Evolutionary conservation across 495 filamentous ascomycete genomes (phyloP).

Genomic region (Hypoxylon subgilvum): DNA sequence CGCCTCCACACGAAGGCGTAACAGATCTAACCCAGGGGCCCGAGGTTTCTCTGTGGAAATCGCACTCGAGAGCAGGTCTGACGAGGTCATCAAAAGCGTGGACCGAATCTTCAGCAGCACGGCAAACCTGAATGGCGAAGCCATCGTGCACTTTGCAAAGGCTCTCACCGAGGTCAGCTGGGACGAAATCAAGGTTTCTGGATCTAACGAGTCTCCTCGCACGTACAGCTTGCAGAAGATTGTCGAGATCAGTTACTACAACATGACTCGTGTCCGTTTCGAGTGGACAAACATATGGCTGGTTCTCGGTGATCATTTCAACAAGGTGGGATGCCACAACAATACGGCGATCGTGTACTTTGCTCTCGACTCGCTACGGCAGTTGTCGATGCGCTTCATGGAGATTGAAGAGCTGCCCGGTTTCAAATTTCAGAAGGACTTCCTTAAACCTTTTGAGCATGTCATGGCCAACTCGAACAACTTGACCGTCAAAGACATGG

Average conservation of each 20-base stretch:
- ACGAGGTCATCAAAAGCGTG: constrained; percentile 89
- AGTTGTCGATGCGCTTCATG: constrained; percentile 98
- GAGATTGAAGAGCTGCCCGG: constrained; percentile 96
- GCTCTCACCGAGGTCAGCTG: constrained; percentile 96
- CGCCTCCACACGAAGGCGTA: constrained; percentile 67
- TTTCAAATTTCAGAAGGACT: constrained; percentile 99
- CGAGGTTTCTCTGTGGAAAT: constrained; percentile 81
- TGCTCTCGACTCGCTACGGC: constrained; percentile 89
- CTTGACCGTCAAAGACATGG: constrained; percentile 96
- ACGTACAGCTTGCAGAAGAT: constrained; percentile 98
- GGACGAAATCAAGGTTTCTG: constrained; percentile 97
- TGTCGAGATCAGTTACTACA: constrained; percentile 98
- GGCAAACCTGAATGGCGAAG: constrained; percentile 88
- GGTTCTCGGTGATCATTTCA: constrained; percentile 95
- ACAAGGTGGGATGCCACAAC: constrained; percentile 91
- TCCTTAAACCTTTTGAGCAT: constrained; percentile 96
- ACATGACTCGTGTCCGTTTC: constrained; percentile 97
- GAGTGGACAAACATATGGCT: constrained; percentile 99
- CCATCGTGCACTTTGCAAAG: constrained; percentile 95
- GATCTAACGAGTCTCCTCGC: constrained; percentile 89
- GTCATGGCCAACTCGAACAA: constrained; percentile 91
- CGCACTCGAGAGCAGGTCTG: constrained; percentile 87
- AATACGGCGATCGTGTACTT: constrained; percentile 98
- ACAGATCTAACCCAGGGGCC: constrained; percentile 66
- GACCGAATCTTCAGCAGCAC: constrained; percentile 97